Conservation (phyloP, 73 alveolate genomes). For the Paramecium primaurelia region DNA sequence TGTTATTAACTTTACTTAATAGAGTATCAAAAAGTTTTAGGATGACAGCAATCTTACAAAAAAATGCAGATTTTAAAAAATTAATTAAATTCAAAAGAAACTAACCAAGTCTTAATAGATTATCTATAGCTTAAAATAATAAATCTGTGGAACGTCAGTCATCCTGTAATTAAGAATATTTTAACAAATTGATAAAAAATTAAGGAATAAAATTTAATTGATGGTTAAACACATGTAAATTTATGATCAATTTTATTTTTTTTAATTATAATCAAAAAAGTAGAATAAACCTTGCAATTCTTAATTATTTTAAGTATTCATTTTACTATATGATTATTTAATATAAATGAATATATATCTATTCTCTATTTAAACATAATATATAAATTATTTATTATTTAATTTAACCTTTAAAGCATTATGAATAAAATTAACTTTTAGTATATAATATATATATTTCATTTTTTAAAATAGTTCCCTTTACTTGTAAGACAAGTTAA, state of each 20-base stretch:
- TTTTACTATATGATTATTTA: too few relatives aligned
- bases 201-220: neutral
- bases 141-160: neutral
- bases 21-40: constrained; percentile 20
- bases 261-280: too few relatives aligned
- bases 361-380: too few relatives aligned
- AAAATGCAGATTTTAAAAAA: constrained; percentile 17
- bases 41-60: neutral
- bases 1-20: neutral
- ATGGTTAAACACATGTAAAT: neutral
- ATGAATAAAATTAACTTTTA: neutral
- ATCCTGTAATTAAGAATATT: neutral
- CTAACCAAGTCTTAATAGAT: neutral
- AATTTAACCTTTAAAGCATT: neutral
- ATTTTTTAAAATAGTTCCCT: neutral
- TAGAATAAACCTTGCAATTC: too few relatives aligned
- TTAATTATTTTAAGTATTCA: too few relatives aligned
- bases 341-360: too few relatives aligned
- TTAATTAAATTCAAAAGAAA: neutral
- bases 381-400: too few relatives aligned
- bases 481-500: neutral
- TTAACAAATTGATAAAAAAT: neutral
- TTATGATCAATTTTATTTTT: neutral
- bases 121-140: neutral
- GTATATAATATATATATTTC: neutral